Evolutionary conservation across 2,329 filamentous ascomycete genomes (phyloP), one percentile per base, ranked within the genome.

Genomic region (Mollisiaceae sp.): DNA sequence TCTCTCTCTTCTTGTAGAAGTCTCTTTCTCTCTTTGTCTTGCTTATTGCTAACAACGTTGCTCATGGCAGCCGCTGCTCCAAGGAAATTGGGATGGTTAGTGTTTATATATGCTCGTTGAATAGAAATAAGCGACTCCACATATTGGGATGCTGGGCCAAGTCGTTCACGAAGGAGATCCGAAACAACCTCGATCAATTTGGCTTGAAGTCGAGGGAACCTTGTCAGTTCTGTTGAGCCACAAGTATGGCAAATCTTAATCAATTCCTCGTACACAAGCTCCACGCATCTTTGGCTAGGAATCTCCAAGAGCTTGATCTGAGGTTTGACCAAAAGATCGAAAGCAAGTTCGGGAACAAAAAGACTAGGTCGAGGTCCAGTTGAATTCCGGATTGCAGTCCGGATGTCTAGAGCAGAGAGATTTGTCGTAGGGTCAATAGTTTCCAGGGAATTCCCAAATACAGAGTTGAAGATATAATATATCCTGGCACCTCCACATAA

Each of bases 181-280:
- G 95, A 98, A 2, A 99, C 95, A 20, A 97, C 94, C 79, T 99
- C 95, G 69, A 99, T 99, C 52, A 99, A 89, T 80, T 98, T 98
- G 60, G 90, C 95, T 80, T 99, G 95, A 61, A 99, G 83, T 67
- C 95, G 88, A 14, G 95, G 95, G 78, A 94, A 99, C 69, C 95
- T 87, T 61, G 92, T 91, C 22, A 99, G 87, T 78, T 99, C 95
- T 18, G 91, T 96, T 1, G 93, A 97, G 68, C 95, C 95, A 79
- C 95, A 99, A 0, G 95, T 99, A 78, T 99, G 95, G 80, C 95
- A 97, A 72, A 99, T 98, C 81, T 99, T 99, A 82, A 99, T 99
- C 54, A 99, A 85, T 79, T 99, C 95, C 78, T 99, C 95, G 78
- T 99, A 99, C 2, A 99, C 95, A 62, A 99, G 86, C 79, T 99